Evolutionary conservation across 163 green algal genomes (phyloP), one percentile per base, ranked within the genome.

Genomic region (Scenedesmus sp.): DNA sequence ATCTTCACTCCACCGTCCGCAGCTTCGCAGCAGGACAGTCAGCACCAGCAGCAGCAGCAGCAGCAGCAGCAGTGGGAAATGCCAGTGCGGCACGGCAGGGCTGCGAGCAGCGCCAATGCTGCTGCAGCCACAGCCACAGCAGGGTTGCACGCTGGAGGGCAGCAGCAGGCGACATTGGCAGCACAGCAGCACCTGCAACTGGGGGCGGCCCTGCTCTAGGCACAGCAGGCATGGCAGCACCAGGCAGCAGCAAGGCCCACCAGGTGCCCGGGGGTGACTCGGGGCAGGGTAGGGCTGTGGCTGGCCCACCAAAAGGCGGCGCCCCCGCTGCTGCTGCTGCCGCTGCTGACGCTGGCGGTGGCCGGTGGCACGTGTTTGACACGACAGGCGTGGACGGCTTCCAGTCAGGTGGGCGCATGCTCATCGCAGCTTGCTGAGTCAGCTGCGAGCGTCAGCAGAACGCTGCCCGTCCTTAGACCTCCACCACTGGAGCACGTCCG

Each of bases 361-460:
- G 35, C 49, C 49, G 81, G 46, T 80, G 72, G 72, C 35, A 44
- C 6, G 72, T 81, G 37, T 81, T 81, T 51, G 72, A 81, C 72
- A 81, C 15, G 16, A 49, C 72, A 46, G 72, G 72, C 15, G 13
- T 81, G 72, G 72, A 81, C 10, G 35, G 0, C 35, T 81, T 81
- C n/a, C 35, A 81, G 7, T 35, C 35, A 46, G 72, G 72, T 81
- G 72, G 10, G 72, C 5, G 30, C 13, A n/a, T 12, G 12, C 5
- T n/a, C n/a, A n/a, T n/a, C n/a, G n/a, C n/a, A n/a, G n/a, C n/a
- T n/a, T n/a, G n/a, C n/a, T n/a, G n/a, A n/a, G n/a, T n/a, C n/a
- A n/a, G n/a, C n/a, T n/a, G n/a, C n/a, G n/a, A n/a, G n/a, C n/a
- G 30, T 53, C 3, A 83, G 40, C 40, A 83, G 37, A 30, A 83